Evolutionary conservation across 2,329 filamentous ascomycete genomes (phyloP).

Genomic region (Diaporthe ampelina): DNA sequence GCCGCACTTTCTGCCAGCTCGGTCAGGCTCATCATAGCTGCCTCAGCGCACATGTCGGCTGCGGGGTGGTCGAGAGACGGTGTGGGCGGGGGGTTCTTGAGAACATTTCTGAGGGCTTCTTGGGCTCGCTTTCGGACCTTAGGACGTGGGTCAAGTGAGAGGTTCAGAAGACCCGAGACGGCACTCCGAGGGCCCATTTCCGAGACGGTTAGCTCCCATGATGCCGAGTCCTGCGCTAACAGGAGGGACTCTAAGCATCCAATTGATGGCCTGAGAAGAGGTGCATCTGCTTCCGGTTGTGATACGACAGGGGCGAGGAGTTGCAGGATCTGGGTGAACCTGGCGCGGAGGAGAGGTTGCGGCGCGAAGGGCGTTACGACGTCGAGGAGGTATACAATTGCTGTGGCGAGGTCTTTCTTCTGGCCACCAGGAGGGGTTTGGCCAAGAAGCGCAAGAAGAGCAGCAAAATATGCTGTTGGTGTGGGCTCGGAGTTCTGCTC

Average conservation of each 20-base stretch:
- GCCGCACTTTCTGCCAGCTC: slow-evolving; percentile 77
- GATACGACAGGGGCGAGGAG: slow-evolving; percentile 88
- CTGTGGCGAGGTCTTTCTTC: slow-evolving; percentile 86
- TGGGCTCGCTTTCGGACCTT: slow-evolving; percentile 96
- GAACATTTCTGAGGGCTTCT: slow-evolving; percentile 86
- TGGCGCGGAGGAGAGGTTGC: slow-evolving; percentile 88
- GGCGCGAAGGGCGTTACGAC: slow-evolving; percentile 88
- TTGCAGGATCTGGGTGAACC: slow-evolving; percentile 93
- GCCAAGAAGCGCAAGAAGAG: slow-evolving; percentile 88
- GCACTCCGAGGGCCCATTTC: slow-evolving; percentile 90
- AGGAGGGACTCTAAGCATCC: slow-evolving; percentile 94
- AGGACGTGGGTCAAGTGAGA: slow-evolving; percentile 88
- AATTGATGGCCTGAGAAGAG: slow-evolving; percentile 87
- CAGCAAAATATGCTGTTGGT: slow-evolving; percentile 94
- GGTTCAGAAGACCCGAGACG: slow-evolving; percentile 85
- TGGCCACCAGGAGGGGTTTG: slow-evolving; percentile 79
- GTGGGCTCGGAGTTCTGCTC: slow-evolving; percentile 88
- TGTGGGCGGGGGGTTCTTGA: slow-evolving; percentile 88
- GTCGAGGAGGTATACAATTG: slow-evolving; percentile 96
- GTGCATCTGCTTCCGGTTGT: slow-evolving; percentile 85
- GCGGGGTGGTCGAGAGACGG: slow-evolving; percentile 95
- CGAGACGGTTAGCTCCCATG: slow-evolving; percentile 88
- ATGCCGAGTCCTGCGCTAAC: slow-evolving; percentile 85
- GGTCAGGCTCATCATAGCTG: slow-evolving; percentile 83
- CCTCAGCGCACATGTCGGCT: slow-evolving; percentile 95